Percentiles rank a stretch among this genome's conserved stretches.
Evolutionary conservation across 148 eudicot genomes (phyloP).

Genomic region (Dysphania ambrosioides): DNA sequence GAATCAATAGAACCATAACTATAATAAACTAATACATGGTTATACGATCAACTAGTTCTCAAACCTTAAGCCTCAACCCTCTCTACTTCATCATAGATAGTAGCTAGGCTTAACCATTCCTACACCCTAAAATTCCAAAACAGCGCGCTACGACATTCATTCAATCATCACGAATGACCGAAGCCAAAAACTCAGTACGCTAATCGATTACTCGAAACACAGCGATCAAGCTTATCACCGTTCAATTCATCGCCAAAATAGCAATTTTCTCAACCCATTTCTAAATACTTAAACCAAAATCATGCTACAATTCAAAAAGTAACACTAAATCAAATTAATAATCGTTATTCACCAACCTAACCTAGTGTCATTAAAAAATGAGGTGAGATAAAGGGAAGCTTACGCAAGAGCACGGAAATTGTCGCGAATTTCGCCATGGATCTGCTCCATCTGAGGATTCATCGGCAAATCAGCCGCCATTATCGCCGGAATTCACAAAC

Average conservation of each 20-base stretch:
- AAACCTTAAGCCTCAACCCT: too few species aligned
- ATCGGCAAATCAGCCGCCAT: slow-evolving; percentile 67
- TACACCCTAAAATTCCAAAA: neutral
- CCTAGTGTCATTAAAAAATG: neutral
- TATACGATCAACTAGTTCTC: too few species aligned
- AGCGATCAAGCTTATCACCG: neutral
- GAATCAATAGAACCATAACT: too few species aligned
- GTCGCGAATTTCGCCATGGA: slow-evolving; percentile 95
- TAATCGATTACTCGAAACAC: neutral
- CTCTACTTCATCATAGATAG: neutral
- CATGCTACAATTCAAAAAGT: neutral
- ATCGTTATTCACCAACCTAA: too few species aligned
- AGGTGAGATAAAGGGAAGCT: slow-evolving; percentile 19
- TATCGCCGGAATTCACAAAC: slow-evolving; percentile 30
- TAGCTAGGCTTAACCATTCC: neutral
- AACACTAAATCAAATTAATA: neutral
- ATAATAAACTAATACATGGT: too few species aligned
- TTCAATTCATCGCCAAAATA: slow-evolving; percentile 2
- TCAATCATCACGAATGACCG: neutral
- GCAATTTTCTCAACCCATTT: slow-evolving; percentile 8
- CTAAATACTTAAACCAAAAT: neutral
- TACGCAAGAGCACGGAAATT: slow-evolving; percentile 92
- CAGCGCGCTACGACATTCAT: neutral
- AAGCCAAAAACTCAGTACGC: neutral
- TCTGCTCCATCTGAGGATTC: slow-evolving; percentile 98